phyloP scores from a whole-genome alignment of 164 flowering plant species.

The Macadamia integrifolia region DNA sequence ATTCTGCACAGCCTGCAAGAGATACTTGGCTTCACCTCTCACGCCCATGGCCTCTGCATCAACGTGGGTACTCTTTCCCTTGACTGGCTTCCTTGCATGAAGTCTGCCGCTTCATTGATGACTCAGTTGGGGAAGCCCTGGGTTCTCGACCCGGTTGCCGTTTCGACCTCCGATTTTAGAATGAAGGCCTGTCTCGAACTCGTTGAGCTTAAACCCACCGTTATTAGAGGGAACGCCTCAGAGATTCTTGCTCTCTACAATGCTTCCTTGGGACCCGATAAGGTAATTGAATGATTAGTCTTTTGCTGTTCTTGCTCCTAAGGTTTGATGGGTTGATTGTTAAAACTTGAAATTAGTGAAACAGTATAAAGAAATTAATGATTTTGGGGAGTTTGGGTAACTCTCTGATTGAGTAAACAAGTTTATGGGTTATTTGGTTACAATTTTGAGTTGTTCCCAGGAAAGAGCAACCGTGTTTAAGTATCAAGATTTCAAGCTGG shows the following conservation, averaged over 20 bases:
- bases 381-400: background rate
- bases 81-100: slow-evolving; percentile 77
- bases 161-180: slow-evolving; percentile 59
- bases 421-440: background rate
- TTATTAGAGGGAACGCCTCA: too few relatives aligned
- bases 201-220: too few relatives aligned
- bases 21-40: slow-evolving; percentile 80
- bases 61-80: slow-evolving; percentile 78
- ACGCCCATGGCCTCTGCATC: slow-evolving; percentile 45
- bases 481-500: background rate
- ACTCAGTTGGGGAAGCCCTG: slow-evolving; percentile 47
- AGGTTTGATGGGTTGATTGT: background rate
- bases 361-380: background rate
- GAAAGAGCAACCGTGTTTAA: background rate
- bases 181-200: slow-evolving; percentile 56
- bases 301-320: background rate
- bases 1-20: slow-evolving; percentile 74
- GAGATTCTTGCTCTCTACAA: too few relatives aligned
- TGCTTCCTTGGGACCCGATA: too few relatives aligned
- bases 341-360: background rate
- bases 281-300: background rate
- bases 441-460: too few relatives aligned
- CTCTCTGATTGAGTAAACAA: background rate
- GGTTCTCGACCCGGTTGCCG: slow-evolving; percentile 96
- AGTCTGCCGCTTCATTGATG: slow-evolving; percentile 37